Evolutionary conservation across 108 stramenopile genomes (phyloP), one percentile per base, ranked within the genome.

Genomic region (Cylindrotheca closterium): DNA sequence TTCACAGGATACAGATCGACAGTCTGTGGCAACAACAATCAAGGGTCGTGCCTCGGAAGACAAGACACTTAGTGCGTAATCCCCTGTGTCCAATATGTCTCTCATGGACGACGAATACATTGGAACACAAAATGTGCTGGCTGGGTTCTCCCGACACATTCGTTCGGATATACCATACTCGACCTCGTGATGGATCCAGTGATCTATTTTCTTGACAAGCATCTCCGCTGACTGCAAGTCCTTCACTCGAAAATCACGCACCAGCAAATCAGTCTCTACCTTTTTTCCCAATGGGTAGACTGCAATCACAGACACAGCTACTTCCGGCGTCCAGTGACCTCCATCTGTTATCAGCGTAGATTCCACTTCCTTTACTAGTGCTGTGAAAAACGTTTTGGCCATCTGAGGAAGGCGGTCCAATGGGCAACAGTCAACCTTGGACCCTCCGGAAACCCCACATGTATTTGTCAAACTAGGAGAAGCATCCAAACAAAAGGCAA

Each of bases 401-500:
- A 88, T 84, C 46, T 59, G 55, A 17, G 80, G 78, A 29, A 93
- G 53, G 27, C 81, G 77, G 72, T 93, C 91, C 59, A 93, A 17
- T 42, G 88, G 61, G 80, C 86, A 77, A 12, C 63, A 34, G 21
- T 32, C 23, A 3, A 33, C 2, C 10, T 1, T 22, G 1, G 63
- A 64, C 3, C 23, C 24, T 19, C 59, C 68, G 25, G 61, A 52
- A n/a, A 66, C 55, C 19, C 81, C 85, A 61, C 77, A 80, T 0
- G 85, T 77, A 22, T 79, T 78, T 24, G 87, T 86, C 58, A 88
- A 58, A 62, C 84, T 85, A 4, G 91, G 82, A 31, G 82, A 84
- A 18, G 91, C 91, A 80, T 92, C 91, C 25, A 92, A 55, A 47
- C 82, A 76, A 72, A 92, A 82, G n/a, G 82, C 87, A 48, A 92